Evolutionary conservation across 495 filamentous ascomycete genomes (phyloP), one percentile per base, ranked within the genome.

Genomic region (Penicillium malachiteum): DNA sequence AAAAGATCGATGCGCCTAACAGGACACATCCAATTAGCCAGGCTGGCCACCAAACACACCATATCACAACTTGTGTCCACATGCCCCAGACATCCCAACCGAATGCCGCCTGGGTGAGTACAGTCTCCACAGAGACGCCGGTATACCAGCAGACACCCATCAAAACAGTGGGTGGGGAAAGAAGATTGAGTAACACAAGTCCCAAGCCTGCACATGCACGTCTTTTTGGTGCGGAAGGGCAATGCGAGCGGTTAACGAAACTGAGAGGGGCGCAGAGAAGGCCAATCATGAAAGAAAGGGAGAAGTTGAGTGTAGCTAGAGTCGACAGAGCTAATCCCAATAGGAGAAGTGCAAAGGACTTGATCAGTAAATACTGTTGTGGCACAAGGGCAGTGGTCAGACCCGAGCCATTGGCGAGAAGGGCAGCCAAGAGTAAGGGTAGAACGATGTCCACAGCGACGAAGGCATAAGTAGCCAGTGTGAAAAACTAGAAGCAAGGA

Each of bases 1-100:
- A 74, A 50, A 76, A 75, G 34, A 77, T 54, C 7, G 72, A 77
- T 50, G 68, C 66, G 46, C 74, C 76, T 40, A 81, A 57, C 51
- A 82, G 60, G 0, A 86, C 74, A 54, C 74, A 73, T 17, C 81
- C 91, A 12, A 83, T 80, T 49, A 96, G 61, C 95, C 94, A 97
- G 18, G 90, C 91, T 7, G 94, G 95, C 93, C 93, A 98, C 94
- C 94, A 98, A 31, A 97, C 90, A 69, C 90, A 90, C 91, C 95
- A 98, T 14, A 97, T 85, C 37, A 97, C 85, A 7, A 97, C 84
- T 55, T 87, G 74, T 37, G 91, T 96, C 78, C 91, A 96, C 78
- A 93, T 82, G 2, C 93, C 92, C 80, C 87, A 91, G 14, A 96
- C 89, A 63, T 88, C 79, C 94, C 93, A 97, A 0, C 89, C 94